Evolutionary conservation across 164 flowering plant genomes (phyloP).

Genomic region (Chimonanthus salicifolius): DNA sequence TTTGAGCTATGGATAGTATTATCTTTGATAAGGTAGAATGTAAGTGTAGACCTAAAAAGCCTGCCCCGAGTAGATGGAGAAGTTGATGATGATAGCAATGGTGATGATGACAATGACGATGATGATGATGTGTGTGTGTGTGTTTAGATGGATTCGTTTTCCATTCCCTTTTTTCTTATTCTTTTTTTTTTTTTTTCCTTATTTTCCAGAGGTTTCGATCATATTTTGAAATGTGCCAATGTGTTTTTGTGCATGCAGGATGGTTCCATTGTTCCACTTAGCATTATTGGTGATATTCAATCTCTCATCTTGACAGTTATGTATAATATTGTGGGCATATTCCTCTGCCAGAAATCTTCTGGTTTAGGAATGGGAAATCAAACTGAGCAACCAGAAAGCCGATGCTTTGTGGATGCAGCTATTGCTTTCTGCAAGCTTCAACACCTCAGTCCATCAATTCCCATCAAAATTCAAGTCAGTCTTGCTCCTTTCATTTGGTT

Average conservation of each 20-base stretch:
- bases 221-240: too few relatives aligned
- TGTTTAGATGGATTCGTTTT: too few relatives aligned
- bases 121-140: too few relatives aligned
- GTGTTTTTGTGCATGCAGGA: conserved; percentile 44
- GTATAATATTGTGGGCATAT: conserved; percentile 48
- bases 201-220: too few relatives aligned
- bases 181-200: too few relatives aligned
- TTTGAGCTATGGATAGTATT: too few relatives aligned
- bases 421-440: conserved; percentile 84
- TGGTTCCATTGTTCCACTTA: conserved; percentile 23
- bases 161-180: too few relatives aligned
- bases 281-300: conserved; percentile 56
- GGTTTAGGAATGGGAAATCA: conserved; percentile 35
- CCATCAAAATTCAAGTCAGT: conserved; percentile 72
- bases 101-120: too few relatives aligned
- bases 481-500: not conserved
- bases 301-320: conserved; percentile 60
- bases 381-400: conserved; percentile 45
- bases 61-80: too few relatives aligned
- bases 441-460: conserved; percentile 50
- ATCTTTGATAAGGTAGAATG: too few relatives aligned
- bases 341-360: conserved; percentile 48
- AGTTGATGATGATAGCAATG: too few relatives aligned
- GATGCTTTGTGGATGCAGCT: conserved; percentile 67
- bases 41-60: too few relatives aligned